Percentiles rank a stretch among this genome's conserved stretches.
These are phyloP conservation scores for Posidonia australis DNA, from an alignment of 106 monocot species.

Conservation along the genomic window DNA sequence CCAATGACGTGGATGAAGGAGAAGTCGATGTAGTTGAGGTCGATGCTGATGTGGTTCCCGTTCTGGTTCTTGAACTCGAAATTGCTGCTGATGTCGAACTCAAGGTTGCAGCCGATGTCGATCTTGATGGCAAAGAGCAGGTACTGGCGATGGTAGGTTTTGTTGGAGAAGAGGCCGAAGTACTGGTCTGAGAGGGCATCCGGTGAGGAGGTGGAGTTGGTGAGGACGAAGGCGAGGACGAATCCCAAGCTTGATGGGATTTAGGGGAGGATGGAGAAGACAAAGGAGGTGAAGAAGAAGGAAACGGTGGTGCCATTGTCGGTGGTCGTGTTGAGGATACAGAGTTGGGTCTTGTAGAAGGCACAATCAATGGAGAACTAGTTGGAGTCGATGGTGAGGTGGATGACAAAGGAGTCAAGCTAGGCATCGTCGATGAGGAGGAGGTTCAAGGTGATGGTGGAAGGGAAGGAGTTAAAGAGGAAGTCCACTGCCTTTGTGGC, in stretches of 20 bases:
- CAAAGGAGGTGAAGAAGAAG: slow-evolving; percentile 17
- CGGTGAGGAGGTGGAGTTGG: no score
- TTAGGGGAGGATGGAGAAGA: no score
- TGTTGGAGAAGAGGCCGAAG: no score
- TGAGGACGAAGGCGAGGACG: no score
- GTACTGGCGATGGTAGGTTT: not conserved
- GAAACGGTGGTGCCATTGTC: not conserved
- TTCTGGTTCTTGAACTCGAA: slow-evolving; percentile 32
- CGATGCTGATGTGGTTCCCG: slow-evolving; percentile 39
- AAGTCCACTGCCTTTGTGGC: no score
- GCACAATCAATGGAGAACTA: no score
- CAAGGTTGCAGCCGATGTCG: slow-evolving; percentile 31
- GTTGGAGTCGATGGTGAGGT: no score
- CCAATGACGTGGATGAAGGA: slow-evolving; percentile 3
- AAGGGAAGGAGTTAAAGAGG: slow-evolving; percentile 19
- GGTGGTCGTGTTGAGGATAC: not conserved
- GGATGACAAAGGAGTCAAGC: slow-evolving; percentile 16
- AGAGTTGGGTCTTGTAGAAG: no score
- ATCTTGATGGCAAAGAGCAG: slow-evolving; percentile 38
- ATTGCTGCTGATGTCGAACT: no score
- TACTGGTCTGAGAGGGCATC: slow-evolving; percentile 25
- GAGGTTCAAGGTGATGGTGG: slow-evolving; percentile 8
- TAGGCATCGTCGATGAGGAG: slow-evolving; percentile 28
- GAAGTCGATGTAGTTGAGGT: slow-evolving; percentile 21
- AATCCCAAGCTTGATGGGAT: no score